Conservation (phyloP, 179 eudicot genomes). For the Vitellaria paradoxa region DNA sequence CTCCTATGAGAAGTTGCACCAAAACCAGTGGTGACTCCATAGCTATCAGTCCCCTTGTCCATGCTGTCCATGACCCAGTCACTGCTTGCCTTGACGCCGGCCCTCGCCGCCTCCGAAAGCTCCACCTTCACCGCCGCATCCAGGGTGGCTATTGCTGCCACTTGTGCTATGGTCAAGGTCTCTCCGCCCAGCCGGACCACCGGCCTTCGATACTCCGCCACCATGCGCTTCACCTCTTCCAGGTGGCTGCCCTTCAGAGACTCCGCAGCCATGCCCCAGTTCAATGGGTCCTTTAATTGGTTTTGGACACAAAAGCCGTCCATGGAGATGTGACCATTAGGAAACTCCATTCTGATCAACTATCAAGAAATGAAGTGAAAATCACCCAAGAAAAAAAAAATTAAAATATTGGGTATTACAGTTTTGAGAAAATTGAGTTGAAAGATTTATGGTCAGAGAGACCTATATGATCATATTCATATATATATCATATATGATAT, state of each 20-base stretch:
- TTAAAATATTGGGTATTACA: neutral
- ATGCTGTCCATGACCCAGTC: slow-evolving; percentile 13
- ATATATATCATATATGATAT: too few species aligned
- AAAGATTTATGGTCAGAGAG: neutral
- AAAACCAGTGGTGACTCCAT: neutral
- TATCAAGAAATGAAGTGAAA: neutral
- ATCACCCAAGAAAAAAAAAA: neutral
- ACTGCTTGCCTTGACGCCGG: too few species aligned
- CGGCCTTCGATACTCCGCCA: neutral
- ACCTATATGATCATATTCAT: neutral
- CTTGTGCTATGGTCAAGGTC: slow-evolving; percentile 13
- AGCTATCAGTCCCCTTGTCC: slow-evolving; percentile 25
- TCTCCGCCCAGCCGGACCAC: slow-evolving; percentile 17
- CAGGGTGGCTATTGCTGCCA: slow-evolving; percentile 14
- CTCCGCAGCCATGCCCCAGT: neutral
- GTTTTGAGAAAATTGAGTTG: neutral
- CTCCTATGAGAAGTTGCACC: slow-evolving; percentile 30
- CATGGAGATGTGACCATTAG: neutral
- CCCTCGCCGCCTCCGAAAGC: slow-evolving; percentile 24
- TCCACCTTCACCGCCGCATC: slow-evolving; percentile 18
- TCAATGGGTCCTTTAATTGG: slow-evolving; percentile 7
- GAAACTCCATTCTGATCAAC: neutral
- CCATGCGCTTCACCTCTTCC: slow-evolving; percentile 7
- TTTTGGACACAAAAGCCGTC: too few species aligned
- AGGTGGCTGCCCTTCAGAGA: neutral